Evolutionary conservation across 2,329 filamentous ascomycete genomes (phyloP), one percentile per base, ranked within the genome.

Genomic region (Xenoacremonium recifei): DNA sequence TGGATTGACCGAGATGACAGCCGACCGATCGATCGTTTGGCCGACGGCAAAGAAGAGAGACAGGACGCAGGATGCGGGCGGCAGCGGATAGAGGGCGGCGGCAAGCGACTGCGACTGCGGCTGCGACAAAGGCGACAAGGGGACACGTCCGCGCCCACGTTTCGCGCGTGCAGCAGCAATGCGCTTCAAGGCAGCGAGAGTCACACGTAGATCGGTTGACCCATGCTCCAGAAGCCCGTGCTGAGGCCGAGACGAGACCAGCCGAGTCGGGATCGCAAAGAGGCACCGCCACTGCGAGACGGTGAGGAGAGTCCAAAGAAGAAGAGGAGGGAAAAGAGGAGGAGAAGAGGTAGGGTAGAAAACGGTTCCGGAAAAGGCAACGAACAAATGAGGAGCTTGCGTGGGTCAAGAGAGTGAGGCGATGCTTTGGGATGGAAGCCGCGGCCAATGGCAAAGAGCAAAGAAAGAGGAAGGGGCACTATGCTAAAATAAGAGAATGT

Each of bases 191-290:
- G 17, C 35, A n/a, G 39, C 27, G 32, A 42, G 39, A 41, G 39
- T 46, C 38, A 25, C 39, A 47, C 35, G 21, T 31, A 44, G 34
- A 47, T 38, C 34, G n/a, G 30, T 39, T 37, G 41, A 35, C 37
- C 35, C 41, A n/a, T 39, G 15, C 40, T 27, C 23, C 23, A n/a
- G 23, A 9, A 31, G 29, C 29, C 29, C 29, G 29, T 31, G 29
- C 29, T 15, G 29, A 31, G n/a, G 29, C 29, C 13, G n/a, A n/a
- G n/a, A n/a, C n/a, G n/a, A n/a, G n/a, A n/a, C n/a, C n/a, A n/a
- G n/a, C n/a, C n/a, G 29, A 11, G 29, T 31, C n/a, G n/a, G 29
- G 29, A 31, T 31, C 29, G 29, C 29, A 31, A 7, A 27, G 23
- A n/a, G n/a, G n/a, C n/a, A n/a, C n/a, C n/a, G n/a, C n/a, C n/a